Percentiles rank a stretch among this genome's conserved stretches.
Evolutionary conservation across 1,284 basidiomycete species (phyloP).

Genomic region (Malassezia dermatis): DNA sequence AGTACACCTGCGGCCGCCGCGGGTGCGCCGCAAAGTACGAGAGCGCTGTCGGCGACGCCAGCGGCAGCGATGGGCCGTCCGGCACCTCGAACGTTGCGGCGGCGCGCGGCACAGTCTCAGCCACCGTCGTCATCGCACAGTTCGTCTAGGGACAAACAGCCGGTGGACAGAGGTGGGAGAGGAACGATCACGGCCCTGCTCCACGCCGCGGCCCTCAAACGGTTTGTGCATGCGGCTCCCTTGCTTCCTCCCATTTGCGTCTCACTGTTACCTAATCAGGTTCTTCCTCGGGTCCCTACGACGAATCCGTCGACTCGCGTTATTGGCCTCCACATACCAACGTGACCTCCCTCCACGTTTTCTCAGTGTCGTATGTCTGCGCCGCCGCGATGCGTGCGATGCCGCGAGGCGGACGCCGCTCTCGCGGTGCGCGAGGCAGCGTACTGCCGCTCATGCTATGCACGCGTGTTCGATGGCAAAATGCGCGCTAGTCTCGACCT

Average conservation of each 20-base stretch:
- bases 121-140: conserved; percentile 4
- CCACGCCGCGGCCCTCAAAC: not conserved
- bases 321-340: not conserved
- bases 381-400: conserved; percentile 23
- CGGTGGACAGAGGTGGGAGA: not conserved
- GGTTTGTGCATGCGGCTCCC: not conserved
- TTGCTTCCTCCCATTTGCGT: conserved; percentile 15
- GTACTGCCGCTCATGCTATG: conserved; percentile 30
- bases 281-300: not conserved
- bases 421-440: conserved; percentile 28
- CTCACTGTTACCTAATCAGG: conserved; percentile 16
- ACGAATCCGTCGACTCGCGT: conserved; percentile 16
- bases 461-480: conserved; percentile 28
- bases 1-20: conserved; percentile 45
- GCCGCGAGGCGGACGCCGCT: conserved; percentile 18
- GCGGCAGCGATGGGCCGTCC: conserved; percentile 20
- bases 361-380: conserved; percentile 1
- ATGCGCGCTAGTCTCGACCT: conserved; percentile 28
- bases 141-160: not conserved
- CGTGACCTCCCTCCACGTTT: conserved; percentile 1
- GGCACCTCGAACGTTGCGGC: not conserved
- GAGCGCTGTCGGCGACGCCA: conserved; percentile 45
- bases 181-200: not conserved
- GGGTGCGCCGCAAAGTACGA: conserved; percentile 47
- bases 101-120: conserved; percentile 7